Percentiles rank a stretch among this genome's conserved stretches.
These are phyloP conservation scores for Flueggea neowawraea DNA, from an alignment of 441 rosid genomes.

Conservation along the genomic window DNA sequence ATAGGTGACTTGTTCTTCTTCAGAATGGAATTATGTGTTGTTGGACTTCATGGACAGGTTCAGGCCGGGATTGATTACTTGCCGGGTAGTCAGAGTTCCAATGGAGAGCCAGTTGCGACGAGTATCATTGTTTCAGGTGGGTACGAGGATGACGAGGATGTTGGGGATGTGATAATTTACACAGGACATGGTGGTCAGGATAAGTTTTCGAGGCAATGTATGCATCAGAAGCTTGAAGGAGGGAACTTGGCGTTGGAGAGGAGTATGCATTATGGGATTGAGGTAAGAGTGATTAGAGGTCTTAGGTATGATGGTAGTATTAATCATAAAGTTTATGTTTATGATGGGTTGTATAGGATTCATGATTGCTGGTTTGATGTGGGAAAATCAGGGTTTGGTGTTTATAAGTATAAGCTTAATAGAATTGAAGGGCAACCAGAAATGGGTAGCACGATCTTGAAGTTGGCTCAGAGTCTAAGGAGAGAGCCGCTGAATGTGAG, in stretches of 20 bases:
- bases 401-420: constrained; percentile 63
- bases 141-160: constrained; percentile 85
- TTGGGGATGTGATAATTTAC: constrained; percentile 61
- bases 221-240: constrained; percentile 72
- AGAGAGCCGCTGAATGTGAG: constrained; percentile 51
- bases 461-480: constrained; percentile 61
- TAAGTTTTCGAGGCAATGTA: constrained; percentile 52
- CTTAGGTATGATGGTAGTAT: constrained; percentile 53
- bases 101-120: constrained; percentile 79
- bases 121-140: constrained; percentile 81
- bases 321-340: constrained; percentile 68
- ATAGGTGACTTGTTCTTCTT: constrained; percentile 77
- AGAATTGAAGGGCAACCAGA: constrained; percentile 80
- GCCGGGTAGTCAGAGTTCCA: constrained; percentile 57
- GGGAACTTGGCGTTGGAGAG: constrained; percentile 88
- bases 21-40: constrained; percentile 62
- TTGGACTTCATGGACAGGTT: constrained; percentile 73
- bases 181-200: constrained; percentile 95
- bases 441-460: constrained; percentile 79
- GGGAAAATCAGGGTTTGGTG: constrained; percentile 94
- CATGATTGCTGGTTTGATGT: constrained; percentile 86
- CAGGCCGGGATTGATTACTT: constrained; percentile 88
- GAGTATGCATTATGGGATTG: constrained; percentile 87
- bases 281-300: constrained; percentile 88
- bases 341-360: constrained; percentile 79